Conservation (phyloP, 305 asterid genomes). For the Fraxinus sp. region DNA sequence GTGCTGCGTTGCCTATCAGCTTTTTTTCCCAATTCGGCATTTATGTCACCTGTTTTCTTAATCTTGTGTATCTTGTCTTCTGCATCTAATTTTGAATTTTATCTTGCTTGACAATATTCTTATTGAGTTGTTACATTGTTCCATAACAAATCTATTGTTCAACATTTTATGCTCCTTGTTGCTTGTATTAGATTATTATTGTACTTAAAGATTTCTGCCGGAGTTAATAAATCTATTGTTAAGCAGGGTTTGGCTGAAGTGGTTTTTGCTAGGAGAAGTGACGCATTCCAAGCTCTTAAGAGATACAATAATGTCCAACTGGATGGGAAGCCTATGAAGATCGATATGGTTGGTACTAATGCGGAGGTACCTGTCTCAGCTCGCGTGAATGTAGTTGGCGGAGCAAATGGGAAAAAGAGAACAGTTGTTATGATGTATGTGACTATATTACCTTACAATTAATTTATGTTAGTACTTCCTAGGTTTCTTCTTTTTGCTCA, state of each 20-base stretch:
- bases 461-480: background rate
- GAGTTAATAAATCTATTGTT: conserved; percentile 2
- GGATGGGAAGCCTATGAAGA: conserved; percentile 91
- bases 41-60: background rate
- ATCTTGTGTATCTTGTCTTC: background rate
- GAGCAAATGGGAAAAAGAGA: conserved; percentile 58
- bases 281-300: conserved; percentile 79
- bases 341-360: conserved; percentile 64
- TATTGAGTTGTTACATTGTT: background rate
- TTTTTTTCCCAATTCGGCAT: background rate
- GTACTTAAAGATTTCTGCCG: background rate
- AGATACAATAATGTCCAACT: conserved; percentile 82
- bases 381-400: conserved; percentile 72
- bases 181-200: background rate
- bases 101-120: conserved; percentile 2
- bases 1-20: background rate
- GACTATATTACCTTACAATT: background rate
- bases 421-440: conserved; percentile 75
- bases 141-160: background rate
- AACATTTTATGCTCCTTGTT: background rate
- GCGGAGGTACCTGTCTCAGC: conserved; percentile 63
- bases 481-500: background rate
- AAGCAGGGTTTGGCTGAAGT: conserved; percentile 92
- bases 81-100: background rate
- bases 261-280: conserved; percentile 73